Conservation (phyloP, 495 filamentous ascomycete genomes). For the Penicillium bialowiezense region DNA sequence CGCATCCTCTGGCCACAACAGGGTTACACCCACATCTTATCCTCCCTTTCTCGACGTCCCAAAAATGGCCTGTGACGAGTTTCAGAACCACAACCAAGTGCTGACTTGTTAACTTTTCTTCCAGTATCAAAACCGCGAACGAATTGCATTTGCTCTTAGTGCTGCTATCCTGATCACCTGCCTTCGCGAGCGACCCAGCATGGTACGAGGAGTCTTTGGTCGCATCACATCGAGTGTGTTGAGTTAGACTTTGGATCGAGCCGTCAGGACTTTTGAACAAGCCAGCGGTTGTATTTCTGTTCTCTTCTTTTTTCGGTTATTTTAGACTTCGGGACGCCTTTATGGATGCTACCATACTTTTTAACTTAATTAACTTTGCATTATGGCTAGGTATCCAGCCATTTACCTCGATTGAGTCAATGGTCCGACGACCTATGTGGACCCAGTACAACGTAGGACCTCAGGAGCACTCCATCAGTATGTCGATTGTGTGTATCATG, state of each 20-base stretch:
- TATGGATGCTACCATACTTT: not conserved
- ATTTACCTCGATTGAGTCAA: no score
- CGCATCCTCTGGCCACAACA: conserved; percentile 12
- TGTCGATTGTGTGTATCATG: no score
- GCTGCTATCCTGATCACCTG: conserved; percentile 74
- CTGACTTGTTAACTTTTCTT: conserved; percentile 24
- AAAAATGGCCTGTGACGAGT: conserved; percentile 2
- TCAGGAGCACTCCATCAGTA: no score
- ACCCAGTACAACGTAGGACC: no score
- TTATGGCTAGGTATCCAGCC: not conserved
- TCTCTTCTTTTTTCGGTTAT: conserved; percentile 3
- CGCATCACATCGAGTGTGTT: conserved; percentile 59
- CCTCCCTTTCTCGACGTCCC: not conserved
- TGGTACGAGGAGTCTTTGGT: conserved; percentile 75
- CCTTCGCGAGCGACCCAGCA: conserved; percentile 58
- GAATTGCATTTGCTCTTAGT: conserved; percentile 67
- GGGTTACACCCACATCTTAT: conserved; percentile 22
- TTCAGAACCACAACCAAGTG: conserved; percentile 9
- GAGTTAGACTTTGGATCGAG: conserved; percentile 12
- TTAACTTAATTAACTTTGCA: not conserved
- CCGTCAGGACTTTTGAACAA: not conserved
- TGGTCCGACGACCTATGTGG: no score
- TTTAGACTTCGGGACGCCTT: not conserved
- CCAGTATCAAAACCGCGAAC: conserved; percentile 75
- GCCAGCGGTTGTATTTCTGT: conserved; percentile 12